Base-by-base conservation (phyloP, 2,329 filamentous ascomycete genomes). In the Cephalotrichum gorgonifer region DNA sequence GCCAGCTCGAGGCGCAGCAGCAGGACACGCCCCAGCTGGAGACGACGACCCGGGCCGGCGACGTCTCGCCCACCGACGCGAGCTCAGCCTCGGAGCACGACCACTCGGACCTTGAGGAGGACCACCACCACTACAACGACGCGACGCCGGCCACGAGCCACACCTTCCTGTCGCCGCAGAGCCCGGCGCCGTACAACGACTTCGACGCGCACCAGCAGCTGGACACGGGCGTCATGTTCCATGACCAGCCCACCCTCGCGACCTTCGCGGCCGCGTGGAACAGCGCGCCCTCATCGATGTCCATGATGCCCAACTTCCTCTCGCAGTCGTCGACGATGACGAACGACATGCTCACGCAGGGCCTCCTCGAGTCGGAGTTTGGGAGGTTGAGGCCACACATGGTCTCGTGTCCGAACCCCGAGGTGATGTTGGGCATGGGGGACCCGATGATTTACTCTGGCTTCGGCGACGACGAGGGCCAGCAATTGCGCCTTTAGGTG, bases 361-460 rank as follows among this genome's bases (percentile, higher is more conserved):
- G 71, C 3, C 59, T 78, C 3, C 60, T 77, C 26, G 75, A 76
- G 53, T 69, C 69, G 3, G 72, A 74, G 38, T 76, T 76, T 45
- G 71, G 72, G 33, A 73, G 69, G 25, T 73, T 79, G 54, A 78
- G 79, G 64, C 75, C 75, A 12, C 73, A 78, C 50, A 68, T 75
- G 42, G 63, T 79, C 41, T 71, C 71, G 33, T 73, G 72, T 54
- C 63, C 70, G 39, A 74, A 76, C 47, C 67, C 73, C 1, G 74
- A 77, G 42, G 72, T 74, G 7, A 79, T 79, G 75, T 66, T 79
- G 59, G 73, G 75, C 17, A 70, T 77, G 57, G 71, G 69, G 17
- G 76, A 80, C 52, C 75, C 76, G 1, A 79, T 79, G 75, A 78
- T 80, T 50, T 79, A 73, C 55, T 66, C 70, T 3, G 72, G 73